Conservation (phyloP, 2,329 filamentous ascomycete species). For the Pyrenophora graminea region DNA sequence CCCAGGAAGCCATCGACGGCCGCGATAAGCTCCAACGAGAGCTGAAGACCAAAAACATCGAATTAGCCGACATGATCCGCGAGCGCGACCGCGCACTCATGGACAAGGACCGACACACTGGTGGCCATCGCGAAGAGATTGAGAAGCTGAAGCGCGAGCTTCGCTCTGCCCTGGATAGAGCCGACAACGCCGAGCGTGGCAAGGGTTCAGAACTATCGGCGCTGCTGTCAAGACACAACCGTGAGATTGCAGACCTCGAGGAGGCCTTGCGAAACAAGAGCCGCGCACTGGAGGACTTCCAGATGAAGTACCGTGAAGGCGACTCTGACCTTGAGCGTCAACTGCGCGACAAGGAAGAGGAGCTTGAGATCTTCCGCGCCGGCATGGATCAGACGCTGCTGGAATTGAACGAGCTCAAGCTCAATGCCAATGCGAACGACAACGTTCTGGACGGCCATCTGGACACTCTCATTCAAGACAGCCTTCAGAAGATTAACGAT, state of each 20-base stretch:
- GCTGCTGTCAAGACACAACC: slow-evolving; percentile 93
- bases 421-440: slow-evolving; percentile 66
- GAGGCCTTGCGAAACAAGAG: slow-evolving; percentile 88
- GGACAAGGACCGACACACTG: slow-evolving; percentile 85
- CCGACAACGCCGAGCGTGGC: slow-evolving; percentile 86
- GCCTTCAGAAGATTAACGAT: slow-evolving; percentile 91
- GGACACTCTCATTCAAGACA: slow-evolving; percentile 83
- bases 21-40: slow-evolving; percentile 95
- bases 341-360: slow-evolving; percentile 92
- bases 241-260: slow-evolving; percentile 95
- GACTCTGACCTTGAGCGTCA: slow-evolving; percentile 83
- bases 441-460: slow-evolving; percentile 86
- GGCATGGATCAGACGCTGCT: slow-evolving; percentile 96
- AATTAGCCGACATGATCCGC: slow-evolving; percentile 96
- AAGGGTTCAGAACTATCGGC: slow-evolving; percentile 95
- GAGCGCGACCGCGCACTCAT: slow-evolving; percentile 92
- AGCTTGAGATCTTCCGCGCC: slow-evolving; percentile 96
- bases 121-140: slow-evolving; percentile 87
- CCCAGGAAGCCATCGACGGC: slow-evolving; percentile 92
- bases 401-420: slow-evolving; percentile 85
- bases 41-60: slow-evolving; percentile 99
- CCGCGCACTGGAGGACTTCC: slow-evolving; percentile 80
- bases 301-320: slow-evolving; percentile 76
- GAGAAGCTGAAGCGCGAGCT: slow-evolving; percentile 95
- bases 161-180: slow-evolving; percentile 85